Conservation (phyloP, 2,329 filamentous ascomycete species). For the Cladosporium sp. region DNA sequence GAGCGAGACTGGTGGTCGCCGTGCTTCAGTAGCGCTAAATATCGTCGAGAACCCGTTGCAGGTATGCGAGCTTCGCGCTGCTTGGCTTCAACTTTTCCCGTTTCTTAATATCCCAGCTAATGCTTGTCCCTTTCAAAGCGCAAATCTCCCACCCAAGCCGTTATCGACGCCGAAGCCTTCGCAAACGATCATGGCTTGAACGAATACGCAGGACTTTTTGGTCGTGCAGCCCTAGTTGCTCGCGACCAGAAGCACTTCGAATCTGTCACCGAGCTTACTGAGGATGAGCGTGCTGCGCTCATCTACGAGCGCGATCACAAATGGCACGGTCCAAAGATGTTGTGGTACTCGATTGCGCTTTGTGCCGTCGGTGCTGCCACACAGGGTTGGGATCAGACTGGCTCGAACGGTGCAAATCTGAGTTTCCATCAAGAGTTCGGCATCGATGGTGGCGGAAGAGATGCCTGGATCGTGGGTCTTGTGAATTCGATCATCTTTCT, state of each 20-base stretch:
- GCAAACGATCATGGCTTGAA: constrained; percentile 31
- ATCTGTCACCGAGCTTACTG: constrained; percentile 54
- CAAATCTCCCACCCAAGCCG: constrained; percentile 28
- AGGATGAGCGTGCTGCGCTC: constrained; percentile 57
- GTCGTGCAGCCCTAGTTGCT: constrained; percentile 58
- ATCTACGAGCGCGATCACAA: constrained; percentile 61
- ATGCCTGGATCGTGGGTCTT: constrained; percentile 34
- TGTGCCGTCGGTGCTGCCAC: constrained; percentile 29
- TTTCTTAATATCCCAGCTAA: background rate
- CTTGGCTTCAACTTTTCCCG: background rate
- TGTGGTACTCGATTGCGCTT: constrained; percentile 59
- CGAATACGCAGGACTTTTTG: constrained; percentile 36
- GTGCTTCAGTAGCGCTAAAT: constrained; percentile 41
- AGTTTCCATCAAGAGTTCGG: constrained; percentile 24
- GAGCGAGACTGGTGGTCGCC: constrained; percentile 23
- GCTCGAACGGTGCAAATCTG: constrained; percentile 29
- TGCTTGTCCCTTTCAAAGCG: constrained; percentile 24
- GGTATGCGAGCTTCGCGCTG: constrained; percentile 23
- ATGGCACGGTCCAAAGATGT: constrained; percentile 58
- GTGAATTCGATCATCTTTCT: constrained; percentile 51
- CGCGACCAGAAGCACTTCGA: constrained; percentile 63
- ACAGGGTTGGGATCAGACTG: constrained; percentile 31
- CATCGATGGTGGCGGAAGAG: constrained; percentile 16
- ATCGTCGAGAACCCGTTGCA: constrained; percentile 44
- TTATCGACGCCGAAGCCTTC: constrained; percentile 31